Evolutionary conservation across 768 basidiomycete species (phyloP).

Genomic region (Strobilomyces dryophilus): DNA sequence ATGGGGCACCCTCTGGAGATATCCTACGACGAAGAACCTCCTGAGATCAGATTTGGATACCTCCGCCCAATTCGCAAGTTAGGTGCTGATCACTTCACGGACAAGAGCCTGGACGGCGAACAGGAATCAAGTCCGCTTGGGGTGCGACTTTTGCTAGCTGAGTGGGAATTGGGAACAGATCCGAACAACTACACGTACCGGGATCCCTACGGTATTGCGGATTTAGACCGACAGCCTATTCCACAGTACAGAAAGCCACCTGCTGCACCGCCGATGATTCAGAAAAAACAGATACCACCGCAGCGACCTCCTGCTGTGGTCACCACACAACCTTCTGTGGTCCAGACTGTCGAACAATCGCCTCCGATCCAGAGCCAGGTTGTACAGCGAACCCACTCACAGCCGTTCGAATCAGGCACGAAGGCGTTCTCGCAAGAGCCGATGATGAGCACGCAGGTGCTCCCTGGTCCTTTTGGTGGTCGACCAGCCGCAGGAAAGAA

Average conservation of each 20-base stretch:
- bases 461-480: conserved; percentile 71
- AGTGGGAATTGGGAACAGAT: conserved; percentile 60
- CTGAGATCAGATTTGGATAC: conserved; percentile 59
- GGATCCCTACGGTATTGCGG: conserved; percentile 48
- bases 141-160: conserved; percentile 59
- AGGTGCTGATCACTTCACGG: conserved; percentile 25
- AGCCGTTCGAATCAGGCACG: conserved; percentile 7
- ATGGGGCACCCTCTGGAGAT: conserved; percentile 31
- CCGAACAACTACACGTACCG: conserved; percentile 47
- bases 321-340: conserved; percentile 20
- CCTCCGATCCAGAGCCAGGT: conserved; percentile 8
- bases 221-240: conserved; percentile 15
- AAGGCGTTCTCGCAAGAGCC: conserved; percentile 37
- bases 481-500: conserved; percentile 48
- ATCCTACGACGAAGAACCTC: conserved; percentile 51
- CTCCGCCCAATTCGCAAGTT: conserved; percentile 45
- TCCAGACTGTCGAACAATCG: conserved; percentile 1
- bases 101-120: conserved; percentile 16
- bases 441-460: conserved; percentile 62
- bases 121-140: conserved; percentile 41
- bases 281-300: conserved; percentile 19
- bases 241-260: conserved; percentile 12
- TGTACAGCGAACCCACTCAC: conserved; percentile 16
- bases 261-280: conserved; percentile 4
- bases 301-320: conserved; percentile 41